Evolutionary conservation across 2,329 filamentous ascomycete genomes (phyloP).

Genomic region (Ustulina deusta): DNA sequence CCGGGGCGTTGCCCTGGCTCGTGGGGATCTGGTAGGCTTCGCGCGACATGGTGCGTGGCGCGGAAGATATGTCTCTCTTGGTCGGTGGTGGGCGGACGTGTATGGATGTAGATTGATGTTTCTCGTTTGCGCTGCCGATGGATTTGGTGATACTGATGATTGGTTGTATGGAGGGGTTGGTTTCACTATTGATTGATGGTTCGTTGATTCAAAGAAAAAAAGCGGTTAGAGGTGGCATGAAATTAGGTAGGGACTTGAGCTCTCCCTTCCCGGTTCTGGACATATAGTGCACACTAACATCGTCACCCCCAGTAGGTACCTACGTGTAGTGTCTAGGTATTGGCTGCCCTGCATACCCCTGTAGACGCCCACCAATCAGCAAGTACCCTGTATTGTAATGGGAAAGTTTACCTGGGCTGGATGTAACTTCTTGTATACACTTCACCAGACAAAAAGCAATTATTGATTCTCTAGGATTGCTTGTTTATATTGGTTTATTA

Average conservation of each 20-base stretch:
- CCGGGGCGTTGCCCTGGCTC: conserved; percentile 57
- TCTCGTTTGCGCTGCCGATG: not conserved
- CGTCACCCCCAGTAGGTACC: not conserved
- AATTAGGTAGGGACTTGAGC: not conserved
- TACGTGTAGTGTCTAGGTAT: no score
- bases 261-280: not conserved
- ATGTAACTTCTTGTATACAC: no score
- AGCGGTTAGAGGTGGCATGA: conserved; percentile 42
- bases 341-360: no score
- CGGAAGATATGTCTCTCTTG: no score
- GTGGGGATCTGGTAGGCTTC: conserved; percentile 83
- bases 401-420: no score
- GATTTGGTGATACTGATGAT: not conserved
- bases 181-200: not conserved
- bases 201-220: conserved; percentile 41
- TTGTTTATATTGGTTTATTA: no score
- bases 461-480: no score
- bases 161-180: conserved; percentile 8
- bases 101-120: not conserved
- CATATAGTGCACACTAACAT: no score
- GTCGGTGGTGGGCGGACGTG: not conserved
- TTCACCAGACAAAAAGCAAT: no score
- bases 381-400: no score
- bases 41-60: conserved; percentile 69
- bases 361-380: no score